Evolutionary conservation across 805 yeast species (phyloP).

Genomic region (Candida ulmi): DNA sequence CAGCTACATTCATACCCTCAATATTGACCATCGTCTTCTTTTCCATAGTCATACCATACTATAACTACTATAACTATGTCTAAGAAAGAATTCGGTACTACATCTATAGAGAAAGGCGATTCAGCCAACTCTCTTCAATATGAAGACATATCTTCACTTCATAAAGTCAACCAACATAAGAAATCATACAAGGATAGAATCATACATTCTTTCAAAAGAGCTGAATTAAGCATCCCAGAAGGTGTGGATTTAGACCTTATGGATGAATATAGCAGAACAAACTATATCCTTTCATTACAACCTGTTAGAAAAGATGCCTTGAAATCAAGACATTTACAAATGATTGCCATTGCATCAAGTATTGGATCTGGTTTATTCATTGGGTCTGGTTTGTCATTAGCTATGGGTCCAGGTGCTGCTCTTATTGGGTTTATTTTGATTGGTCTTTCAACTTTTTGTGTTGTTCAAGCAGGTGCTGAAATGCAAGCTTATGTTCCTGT

Average conservation of each 20-base stretch:
- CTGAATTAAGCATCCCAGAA: slow-evolving; percentile 10
- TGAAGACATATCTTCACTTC: too few species aligned
- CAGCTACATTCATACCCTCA: too few species aligned
- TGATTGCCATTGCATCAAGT: slow-evolving; percentile 68
- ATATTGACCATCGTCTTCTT: too few species aligned
- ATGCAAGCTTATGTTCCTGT: slow-evolving; percentile 47
- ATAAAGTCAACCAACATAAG: too few species aligned
- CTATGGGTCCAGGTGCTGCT: slow-evolving; percentile 59
- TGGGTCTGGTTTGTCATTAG: slow-evolving; percentile 55
- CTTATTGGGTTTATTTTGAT: slow-evolving; percentile 49
- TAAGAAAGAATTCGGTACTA: neutral
- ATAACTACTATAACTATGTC: too few species aligned
- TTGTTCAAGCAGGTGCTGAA: slow-evolving; percentile 57
- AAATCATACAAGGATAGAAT: neutral
- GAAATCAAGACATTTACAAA: slow-evolving; percentile 55
- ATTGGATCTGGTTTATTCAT: slow-evolving; percentile 69
- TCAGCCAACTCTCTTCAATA: too few species aligned
- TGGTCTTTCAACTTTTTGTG: slow-evolving; percentile 53
- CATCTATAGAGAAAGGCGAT: too few species aligned
- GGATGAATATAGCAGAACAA: slow-evolving; percentile 18
- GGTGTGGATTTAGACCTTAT: slow-evolving; percentile 16
- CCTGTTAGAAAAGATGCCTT: slow-evolving; percentile 27
- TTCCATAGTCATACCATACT: too few species aligned
- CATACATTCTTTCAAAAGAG: slow-evolving; percentile 19
- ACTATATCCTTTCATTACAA: slow-evolving; percentile 31